These are phyloP conservation scores for Candida hungchunana DNA, from an alignment of 805 yeast genomes.

Conservation along the genomic window DNA sequence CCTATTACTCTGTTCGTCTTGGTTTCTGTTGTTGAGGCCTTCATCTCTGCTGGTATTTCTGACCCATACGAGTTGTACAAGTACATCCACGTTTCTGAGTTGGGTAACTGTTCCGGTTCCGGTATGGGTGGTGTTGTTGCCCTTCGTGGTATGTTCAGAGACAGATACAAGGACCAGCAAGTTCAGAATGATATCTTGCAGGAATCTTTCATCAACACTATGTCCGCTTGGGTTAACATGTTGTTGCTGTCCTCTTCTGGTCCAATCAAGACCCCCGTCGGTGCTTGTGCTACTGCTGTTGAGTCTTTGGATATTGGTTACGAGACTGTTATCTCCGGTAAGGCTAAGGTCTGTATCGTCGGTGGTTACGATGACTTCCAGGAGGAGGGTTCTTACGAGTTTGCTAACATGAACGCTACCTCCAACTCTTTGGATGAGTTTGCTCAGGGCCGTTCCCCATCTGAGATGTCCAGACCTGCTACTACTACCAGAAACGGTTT, in stretches of 20 bases:
- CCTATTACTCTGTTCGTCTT: constrained; percentile 90
- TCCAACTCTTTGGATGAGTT: constrained; percentile 84
- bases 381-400: constrained; percentile 97
- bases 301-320: constrained; percentile 96
- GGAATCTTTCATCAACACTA: constrained; percentile 97
- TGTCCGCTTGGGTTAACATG: constrained; percentile 99
- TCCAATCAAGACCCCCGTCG: constrained; percentile 98
- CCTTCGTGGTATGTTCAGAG: constrained; percentile 95
- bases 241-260: constrained; percentile 94
- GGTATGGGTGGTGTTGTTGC: constrained; percentile 99
- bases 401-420: constrained; percentile 98
- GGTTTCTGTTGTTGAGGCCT: constrained; percentile 94
- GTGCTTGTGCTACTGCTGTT: constrained; percentile 99
- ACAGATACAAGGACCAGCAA: constrained; percentile 87
- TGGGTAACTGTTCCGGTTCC: constrained; percentile 99
- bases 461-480: constrained; percentile 98
- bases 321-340: constrained; percentile 88
- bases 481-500: constrained; percentile 95
- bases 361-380: constrained; percentile 99
- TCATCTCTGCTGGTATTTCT: constrained; percentile 89
- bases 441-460: constrained; percentile 95
- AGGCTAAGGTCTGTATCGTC: constrained; percentile 93
- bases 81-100: constrained; percentile 96
- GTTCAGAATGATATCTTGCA: constrained; percentile 96
- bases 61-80: constrained; percentile 99